A percentile compares a stretch with the other conserved stretches of the same genome.
These are phyloP conservation scores for Termitomyces sp. DNA, from an alignment of 768 basidiomycete species.

Conservation along the genomic window DNA sequence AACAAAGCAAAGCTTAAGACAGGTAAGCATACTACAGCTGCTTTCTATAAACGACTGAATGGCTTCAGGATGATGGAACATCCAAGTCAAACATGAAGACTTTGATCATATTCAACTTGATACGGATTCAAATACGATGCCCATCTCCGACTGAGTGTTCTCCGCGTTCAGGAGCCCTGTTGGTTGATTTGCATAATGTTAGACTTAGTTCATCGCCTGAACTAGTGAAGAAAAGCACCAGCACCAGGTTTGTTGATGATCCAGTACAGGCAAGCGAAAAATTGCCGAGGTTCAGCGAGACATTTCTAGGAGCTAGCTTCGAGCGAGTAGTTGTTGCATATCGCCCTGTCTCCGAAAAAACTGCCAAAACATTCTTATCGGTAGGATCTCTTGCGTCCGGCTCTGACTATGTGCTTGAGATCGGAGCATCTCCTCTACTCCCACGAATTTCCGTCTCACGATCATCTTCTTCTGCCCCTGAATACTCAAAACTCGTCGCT, in stretches of 20 bases:
- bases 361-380: conserved; percentile 44
- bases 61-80: neutral
- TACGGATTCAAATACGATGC: conserved; percentile 67
- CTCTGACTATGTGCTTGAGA: conserved; percentile 12
- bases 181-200: conserved; percentile 59
- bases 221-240: conserved; percentile 18
- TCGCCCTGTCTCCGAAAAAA: conserved; percentile 31
- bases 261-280: neutral
- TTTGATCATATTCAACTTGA: conserved; percentile 41
- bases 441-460: conserved; percentile 32
- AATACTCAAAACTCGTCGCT: conserved; percentile 18
- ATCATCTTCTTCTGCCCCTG: conserved; percentile 14
- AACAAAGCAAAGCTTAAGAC: neutral
- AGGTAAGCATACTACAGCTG: neutral
- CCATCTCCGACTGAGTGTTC: conserved; percentile 44
- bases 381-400: conserved; percentile 36
- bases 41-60: neutral
- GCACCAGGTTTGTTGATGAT: conserved; percentile 25
- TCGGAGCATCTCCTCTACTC: conserved; percentile 17
- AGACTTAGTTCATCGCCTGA: conserved; percentile 28
- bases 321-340: conserved; percentile 46
- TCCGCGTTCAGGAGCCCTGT: conserved; percentile 63
- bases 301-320: conserved; percentile 34
- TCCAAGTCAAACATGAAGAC: conserved; percentile 17
- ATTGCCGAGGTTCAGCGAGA: conserved; percentile 6